These are phyloP conservation scores for Kwoniella sp. DNA, from an alignment of 768 basidiomycete genomes.

Conservation along the genomic window DNA sequence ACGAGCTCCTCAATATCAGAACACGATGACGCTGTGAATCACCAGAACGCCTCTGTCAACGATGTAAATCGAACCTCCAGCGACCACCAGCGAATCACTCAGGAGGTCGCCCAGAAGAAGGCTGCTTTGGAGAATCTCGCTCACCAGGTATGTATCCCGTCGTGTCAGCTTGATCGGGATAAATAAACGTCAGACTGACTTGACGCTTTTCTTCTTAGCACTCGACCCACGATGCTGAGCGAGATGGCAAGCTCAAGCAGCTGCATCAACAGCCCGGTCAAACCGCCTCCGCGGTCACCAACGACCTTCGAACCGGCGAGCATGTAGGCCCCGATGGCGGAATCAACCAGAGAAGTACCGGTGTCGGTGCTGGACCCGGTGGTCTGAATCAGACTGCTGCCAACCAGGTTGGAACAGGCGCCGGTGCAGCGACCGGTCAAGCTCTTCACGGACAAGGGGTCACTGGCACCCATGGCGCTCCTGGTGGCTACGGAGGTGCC, in stretches of 20 bases:
- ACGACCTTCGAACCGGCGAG: slow-evolving; percentile 16
- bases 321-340: slow-evolving; percentile 14
- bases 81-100: slow-evolving; percentile 37
- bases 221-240: slow-evolving; percentile 11
- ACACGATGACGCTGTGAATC: slow-evolving; percentile 20
- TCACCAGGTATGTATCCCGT: slow-evolving; percentile 10
- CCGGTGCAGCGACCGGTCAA: slow-evolving; percentile 6
- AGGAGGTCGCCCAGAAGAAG: slow-evolving; percentile 42
- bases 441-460: slow-evolving; percentile 8
- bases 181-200: background rate
- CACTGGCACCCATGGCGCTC: slow-evolving; percentile 1
- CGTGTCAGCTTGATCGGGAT: background rate
- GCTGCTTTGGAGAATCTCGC: slow-evolving; percentile 28
- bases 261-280: slow-evolving; percentile 14
- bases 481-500: slow-evolving; percentile 15
- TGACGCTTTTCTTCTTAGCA: slow-evolving; percentile 2
- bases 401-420: slow-evolving; percentile 8
- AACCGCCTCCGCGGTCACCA: slow-evolving; percentile 18
- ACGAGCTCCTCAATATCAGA: background rate
- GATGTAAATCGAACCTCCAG: slow-evolving; percentile 13
- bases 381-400: slow-evolving; percentile 14
- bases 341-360: background rate
- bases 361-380: slow-evolving; percentile 10
- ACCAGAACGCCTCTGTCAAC: slow-evolving; percentile 23
- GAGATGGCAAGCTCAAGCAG: slow-evolving; percentile 20